Evolutionary conservation across 495 filamentous ascomycete species (phyloP), one percentile per base, ranked within the genome.

Genomic region (Mytilinidion resinicola): DNA sequence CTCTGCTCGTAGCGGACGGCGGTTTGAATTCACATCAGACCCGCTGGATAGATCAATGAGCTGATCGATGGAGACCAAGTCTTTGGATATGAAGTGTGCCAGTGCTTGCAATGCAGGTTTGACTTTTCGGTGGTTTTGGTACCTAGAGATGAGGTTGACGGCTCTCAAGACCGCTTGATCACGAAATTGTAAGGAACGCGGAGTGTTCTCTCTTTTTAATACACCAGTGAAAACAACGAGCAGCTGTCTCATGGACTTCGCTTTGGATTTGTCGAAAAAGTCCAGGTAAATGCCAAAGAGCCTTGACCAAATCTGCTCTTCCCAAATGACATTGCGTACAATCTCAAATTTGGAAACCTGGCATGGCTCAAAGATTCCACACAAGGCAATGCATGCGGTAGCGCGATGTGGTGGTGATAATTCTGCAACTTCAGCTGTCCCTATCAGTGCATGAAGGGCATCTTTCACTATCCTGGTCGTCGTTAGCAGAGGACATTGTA

Each of bases 211-310:
- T 53, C 57, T 57, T 15, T 42, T 7, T 12, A 62, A 38, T 11
- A 60, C 77, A 61, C 81, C 75, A 46, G 60, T 59, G 6, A 69
- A 58, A 11, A 55, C 41, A 10, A 67, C 0, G 2, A 95, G 70
- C 0, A 91, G 76, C 60, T 89, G 85, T 66, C 84, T 84, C 78
- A 91, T 79, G 33, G 88, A 84, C 52, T 90, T 86, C 25, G 85
- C 79, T 57, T 85, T 85, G 37, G 86, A 80, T 61, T 83, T 81
- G 61, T 92, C 86, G 60, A 82, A 89, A 72, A 83, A 86, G 55
- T 83, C 78, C 59, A 95, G 73, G 62, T 84, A 92, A 50, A 87
- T 82, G 12, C 83, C 72, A 66, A 93, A 89, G 4, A 87, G 68
- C 43, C 75, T 72, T 11, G 77, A 63, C 72, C 85, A 88, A 9